Conservation (phyloP, 331 rosid genomes). For the Prunus yedoensis region DNA sequence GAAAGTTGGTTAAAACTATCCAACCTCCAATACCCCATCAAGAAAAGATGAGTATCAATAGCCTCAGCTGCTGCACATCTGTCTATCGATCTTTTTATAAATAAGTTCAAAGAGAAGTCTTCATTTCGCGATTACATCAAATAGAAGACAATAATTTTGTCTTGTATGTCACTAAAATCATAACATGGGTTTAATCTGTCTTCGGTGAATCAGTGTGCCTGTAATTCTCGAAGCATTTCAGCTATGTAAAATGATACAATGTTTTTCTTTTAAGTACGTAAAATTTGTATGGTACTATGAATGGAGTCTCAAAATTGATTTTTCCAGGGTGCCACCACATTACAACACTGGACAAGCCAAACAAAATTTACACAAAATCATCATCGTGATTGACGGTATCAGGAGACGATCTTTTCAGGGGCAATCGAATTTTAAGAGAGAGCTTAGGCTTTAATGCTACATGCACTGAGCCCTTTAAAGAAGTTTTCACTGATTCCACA, state of each 20-base stretch:
- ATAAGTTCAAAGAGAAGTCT: not conserved
- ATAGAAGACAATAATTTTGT: too few species aligned
- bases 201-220: not conserved
- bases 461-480: slow-evolving; percentile 32
- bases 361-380: slow-evolving; percentile 31
- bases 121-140: not conserved
- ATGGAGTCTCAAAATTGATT: not conserved
- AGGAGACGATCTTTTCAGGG: slow-evolving; percentile 69
- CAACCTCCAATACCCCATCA: too few species aligned
- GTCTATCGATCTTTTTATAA: not conserved
- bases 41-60: not conserved
- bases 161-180: not conserved
- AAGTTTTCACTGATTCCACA: slow-evolving; percentile 32
- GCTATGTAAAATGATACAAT: not conserved
- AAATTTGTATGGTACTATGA: not conserved
- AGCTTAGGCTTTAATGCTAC: slow-evolving; percentile 30
- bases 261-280: not conserved
- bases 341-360: not conserved
- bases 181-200: not conserved
- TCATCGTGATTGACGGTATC: slow-evolving; percentile 28
- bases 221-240: too few species aligned
- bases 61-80: not conserved
- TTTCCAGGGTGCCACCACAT: too few species aligned
- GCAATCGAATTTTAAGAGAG: slow-evolving; percentile 46
- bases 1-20: too few species aligned